Percentiles rank a stretch among this genome's conserved stretches.
phyloP scores from a whole-genome alignment of 139 green algal genomes.

The Chlorella sp. region DNA sequence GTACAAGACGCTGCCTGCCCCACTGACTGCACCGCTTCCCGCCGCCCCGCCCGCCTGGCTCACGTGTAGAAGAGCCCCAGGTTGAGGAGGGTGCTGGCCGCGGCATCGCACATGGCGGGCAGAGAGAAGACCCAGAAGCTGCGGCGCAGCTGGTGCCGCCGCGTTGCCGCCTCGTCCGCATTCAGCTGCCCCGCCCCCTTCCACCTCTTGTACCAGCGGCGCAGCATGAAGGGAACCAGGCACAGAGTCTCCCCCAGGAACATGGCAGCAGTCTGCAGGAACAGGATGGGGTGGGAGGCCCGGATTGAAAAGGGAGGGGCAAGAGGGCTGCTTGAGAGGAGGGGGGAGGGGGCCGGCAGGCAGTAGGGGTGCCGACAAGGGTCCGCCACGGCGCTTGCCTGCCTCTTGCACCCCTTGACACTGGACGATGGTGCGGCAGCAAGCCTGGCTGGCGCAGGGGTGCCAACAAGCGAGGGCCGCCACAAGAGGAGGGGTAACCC shows the following conservation, averaged over 20 bases:
- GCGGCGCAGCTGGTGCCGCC: constrained; percentile 6
- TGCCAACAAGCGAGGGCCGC: no score
- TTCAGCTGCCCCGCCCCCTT: background rate
- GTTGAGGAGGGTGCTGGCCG: constrained; percentile 84
- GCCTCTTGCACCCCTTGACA: no score
- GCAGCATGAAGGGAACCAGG: constrained; percentile 75
- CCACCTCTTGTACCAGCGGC: constrained; percentile 46
- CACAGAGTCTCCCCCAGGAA: constrained; percentile 83
- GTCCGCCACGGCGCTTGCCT: no score
- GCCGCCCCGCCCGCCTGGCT: constrained; percentile 4
- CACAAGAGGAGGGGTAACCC: no score
- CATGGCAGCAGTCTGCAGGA: constrained; percentile 79
- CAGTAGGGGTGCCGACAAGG: no score
- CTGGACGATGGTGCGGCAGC: no score
- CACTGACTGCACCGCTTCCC: background rate
- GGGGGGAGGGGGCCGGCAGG: background rate
- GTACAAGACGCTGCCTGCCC: background rate
- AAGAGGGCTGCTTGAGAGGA: background rate
- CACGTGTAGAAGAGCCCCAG: constrained; percentile 88
- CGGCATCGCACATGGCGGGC: constrained; percentile 82
- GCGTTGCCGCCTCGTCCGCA: constrained; percentile 9
- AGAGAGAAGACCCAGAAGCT: constrained; percentile 63
- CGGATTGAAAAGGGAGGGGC: no score
- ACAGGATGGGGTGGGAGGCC: background rate
- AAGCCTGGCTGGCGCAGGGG: no score